Percentiles rank a stretch among this genome's conserved stretches.
Conservation (phyloP, 306 rosid genomes). For the Medicago lupulina region DNA sequence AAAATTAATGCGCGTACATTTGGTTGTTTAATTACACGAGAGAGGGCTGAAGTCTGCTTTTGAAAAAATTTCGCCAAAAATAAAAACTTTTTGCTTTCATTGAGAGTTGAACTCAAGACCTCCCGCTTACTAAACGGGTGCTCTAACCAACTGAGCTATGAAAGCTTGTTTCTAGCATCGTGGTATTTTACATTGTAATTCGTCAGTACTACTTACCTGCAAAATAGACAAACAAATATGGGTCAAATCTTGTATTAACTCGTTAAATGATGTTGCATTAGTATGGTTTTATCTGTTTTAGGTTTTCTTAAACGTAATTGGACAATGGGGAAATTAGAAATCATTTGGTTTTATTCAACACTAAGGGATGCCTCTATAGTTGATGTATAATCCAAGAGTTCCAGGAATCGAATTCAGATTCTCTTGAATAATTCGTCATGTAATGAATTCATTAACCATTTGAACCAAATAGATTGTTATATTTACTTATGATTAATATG, state of each 20-base stretch:
- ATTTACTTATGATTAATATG: too few species aligned
- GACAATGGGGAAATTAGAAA: not conserved
- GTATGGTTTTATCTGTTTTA: not conserved
- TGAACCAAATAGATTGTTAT: too few species aligned
- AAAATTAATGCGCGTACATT: too few species aligned
- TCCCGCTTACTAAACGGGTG: conserved; percentile 75
- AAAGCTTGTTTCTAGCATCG: not conserved
- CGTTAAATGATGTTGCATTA: not conserved
- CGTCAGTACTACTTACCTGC: not conserved
- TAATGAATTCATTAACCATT: too few species aligned
- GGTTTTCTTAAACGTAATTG: not conserved
- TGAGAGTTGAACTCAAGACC: conserved; percentile 70
- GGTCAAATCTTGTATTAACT: not conserved
- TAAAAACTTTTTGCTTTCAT: conserved; percentile 39
- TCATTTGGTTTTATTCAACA: not conserved
- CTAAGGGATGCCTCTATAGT: too few species aligned
- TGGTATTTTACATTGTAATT: rapidly evolving
- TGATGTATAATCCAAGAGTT: too few species aligned
- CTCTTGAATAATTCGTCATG: too few species aligned
- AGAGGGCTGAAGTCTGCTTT: not conserved
- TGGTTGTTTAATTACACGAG: too few species aligned
- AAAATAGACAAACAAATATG: not conserved
- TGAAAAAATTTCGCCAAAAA: not conserved
- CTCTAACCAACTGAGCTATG: conserved; percentile 71
- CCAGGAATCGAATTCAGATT: too few species aligned